Evolutionary conservation across 2,329 filamentous ascomycete genomes (phyloP), one percentile per base, ranked within the genome.

Genomic region (Fusarium falciforme): DNA sequence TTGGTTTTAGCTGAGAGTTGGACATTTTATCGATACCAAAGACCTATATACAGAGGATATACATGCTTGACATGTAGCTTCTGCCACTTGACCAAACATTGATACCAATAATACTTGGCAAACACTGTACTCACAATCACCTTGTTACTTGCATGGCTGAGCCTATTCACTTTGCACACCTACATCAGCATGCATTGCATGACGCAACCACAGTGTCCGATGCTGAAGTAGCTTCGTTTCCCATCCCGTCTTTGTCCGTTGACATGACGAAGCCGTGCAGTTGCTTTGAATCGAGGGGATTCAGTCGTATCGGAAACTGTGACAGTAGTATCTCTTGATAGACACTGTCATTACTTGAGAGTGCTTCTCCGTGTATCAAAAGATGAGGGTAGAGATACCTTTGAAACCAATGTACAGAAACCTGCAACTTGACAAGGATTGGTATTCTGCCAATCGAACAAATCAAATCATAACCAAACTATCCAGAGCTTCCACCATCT

Each of bases 1-100:
- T 31, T 16, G 31, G 61, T 52, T 27, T 27, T 54, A 31, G 49
- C 35, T 35, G 11, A 55, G 27, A 61, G 22, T 47, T 65, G 71
- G 71, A 49, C 47, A 31, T 59, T n/a, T n/a, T n/a, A 62, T 60
- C 49, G 66, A 67, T 71, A 73, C 17, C 31, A 35, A 22, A 57
- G 8, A 35, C n/a, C 7, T 17, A 35, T 16, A 33, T 31, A 55
- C 33, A 58, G 16, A 20, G 52, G 29, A 25, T 38, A n/a, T 29
- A 29, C 47, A 52, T 58, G 54, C 22, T 59, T 40, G 35, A 14
- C 29, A 25, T 58, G 55, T 36, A 59, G 17, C 22, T 54, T 54
- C 49, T 54, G 17, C 49, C 17, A 20, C 49, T 33, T 54, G n/a
- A 54, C 49, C 27, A 31, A 54, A 54, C 17, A 38, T 27, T 59